Base-by-base conservation (phyloP, 2,329 filamentous ascomycete species). In the Aspergillus jensenii region DNA sequence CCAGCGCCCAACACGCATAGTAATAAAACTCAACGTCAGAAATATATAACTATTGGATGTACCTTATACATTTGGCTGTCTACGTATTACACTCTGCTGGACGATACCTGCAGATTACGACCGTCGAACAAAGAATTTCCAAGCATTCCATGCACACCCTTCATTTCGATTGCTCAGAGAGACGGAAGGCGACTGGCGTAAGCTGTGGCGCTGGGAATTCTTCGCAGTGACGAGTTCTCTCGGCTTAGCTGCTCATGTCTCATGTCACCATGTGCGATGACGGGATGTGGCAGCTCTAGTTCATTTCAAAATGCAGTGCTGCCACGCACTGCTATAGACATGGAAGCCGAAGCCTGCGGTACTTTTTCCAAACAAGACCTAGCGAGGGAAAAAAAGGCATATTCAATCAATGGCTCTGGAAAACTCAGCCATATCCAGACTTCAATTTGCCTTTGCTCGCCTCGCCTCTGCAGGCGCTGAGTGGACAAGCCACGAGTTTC, bases 281-380 rank as follows among this genome's bases (percentile, higher is more conserved):
- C 50, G 35, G 47, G 56, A 40, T 48, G 56, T 55, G 51, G 57
- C 61, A 59, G 56, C 56, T 31, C 51, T 45, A 37, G 54, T 35
- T 48, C 33, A 27, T 27, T 62, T 57, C 46, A 48, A 48, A 41
- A 59, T 55, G 23, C 25, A 25, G 56, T 59, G 61, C 58, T 59
- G 62, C 63, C 63, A 65, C 60, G 62, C 62, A 63, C 61, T 49
- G 40, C 58, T 51, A 62, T 61, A 56, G 60, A 62, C 47, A 49
- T 47, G 43, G 17, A 51, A 31, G 19, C 23, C 23, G 23, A 27
- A 27, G 27, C 27, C 27, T 31, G 27, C 27, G 27, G 27, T 31
- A 31, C 27, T 19, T 25, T 39, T 15, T 21, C 12, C 19, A 25
- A 27, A 25, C 23, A 45, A 25, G 21, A 45, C 21, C 23, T 21